Evolutionary conservation across 306 rosid genomes (phyloP).

Genomic region (Cicer arietinum): DNA sequence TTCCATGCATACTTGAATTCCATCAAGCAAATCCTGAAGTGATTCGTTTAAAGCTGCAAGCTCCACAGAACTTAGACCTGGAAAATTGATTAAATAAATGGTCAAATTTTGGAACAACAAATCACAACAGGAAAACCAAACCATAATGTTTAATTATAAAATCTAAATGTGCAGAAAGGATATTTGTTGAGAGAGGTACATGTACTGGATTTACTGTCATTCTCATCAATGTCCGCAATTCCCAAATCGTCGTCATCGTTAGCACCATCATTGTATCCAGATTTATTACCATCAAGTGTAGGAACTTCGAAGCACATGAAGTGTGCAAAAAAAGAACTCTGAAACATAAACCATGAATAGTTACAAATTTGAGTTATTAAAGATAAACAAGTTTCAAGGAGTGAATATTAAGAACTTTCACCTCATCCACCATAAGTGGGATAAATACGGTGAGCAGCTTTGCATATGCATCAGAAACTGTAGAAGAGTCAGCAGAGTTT

Average conservation of each 20-base stretch:
- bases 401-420: conserved; percentile 45
- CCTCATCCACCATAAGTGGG: conserved; percentile 99
- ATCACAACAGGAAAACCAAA: conserved; percentile 30
- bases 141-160: conserved; percentile 17
- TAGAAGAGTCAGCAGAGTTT: conserved; percentile 71
- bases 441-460: conserved; percentile 87
- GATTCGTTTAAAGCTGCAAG: conserved; percentile 80
- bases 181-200: conserved; percentile 8
- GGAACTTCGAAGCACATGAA: conserved; percentile 96
- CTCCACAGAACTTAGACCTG: conserved; percentile 70
- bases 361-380: conserved; percentile 30
- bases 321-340: conserved; percentile 91
- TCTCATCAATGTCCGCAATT: conserved; percentile 81
- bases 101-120: conserved; percentile 41
- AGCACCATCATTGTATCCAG: conserved; percentile 47
- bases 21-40: conserved; percentile 94
- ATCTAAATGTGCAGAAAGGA: conserved; percentile 3
- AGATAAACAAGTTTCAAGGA: conserved; percentile 8
- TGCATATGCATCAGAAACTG: conserved; percentile 91
- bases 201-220: conserved; percentile 62
- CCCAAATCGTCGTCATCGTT: conserved; percentile 83
- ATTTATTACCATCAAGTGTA: conserved; percentile 63
- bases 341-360: conserved; percentile 49
- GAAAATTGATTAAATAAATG: conserved; percentile 38
- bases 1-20: conserved; percentile 72